Percentiles rank a stretch among this genome's conserved stretches.
These are phyloP conservation scores for Blastocladiella emersonii DNA, from an alignment of 371 early-diverging fungal species.

Conservation along the genomic window DNA sequence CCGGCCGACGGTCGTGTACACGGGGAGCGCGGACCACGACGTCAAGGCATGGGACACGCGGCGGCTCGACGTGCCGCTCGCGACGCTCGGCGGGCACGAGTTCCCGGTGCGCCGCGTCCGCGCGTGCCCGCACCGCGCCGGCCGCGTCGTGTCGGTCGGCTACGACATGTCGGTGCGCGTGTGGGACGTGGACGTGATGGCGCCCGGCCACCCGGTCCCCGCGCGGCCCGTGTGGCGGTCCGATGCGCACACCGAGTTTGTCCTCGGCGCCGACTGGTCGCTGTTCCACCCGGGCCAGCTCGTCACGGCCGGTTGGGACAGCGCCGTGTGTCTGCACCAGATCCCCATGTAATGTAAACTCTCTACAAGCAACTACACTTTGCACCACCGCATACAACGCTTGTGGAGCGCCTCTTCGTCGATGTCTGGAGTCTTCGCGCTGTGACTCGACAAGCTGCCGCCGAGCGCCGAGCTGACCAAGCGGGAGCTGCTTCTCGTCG, in stretches of 20 bases:
- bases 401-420: no score
- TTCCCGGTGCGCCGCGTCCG: conserved; percentile 78
- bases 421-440: no score
- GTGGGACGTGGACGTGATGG: conserved; percentile 52
- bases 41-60: conserved; percentile 85
- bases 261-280: conserved; percentile 79
- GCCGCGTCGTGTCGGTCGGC: conserved; percentile 58
- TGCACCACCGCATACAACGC: no score
- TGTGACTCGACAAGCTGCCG: no score
- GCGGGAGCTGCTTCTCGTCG: no score
- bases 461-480: no score
- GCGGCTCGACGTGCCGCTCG: conserved; percentile 34
- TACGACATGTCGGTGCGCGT: conserved; percentile 91
- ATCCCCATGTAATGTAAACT: neutral
- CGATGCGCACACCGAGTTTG: conserved; percentile 86
- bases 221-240: conserved; percentile 9
- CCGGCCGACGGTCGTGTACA: conserved; percentile 51
- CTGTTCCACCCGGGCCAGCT: conserved; percentile 67
- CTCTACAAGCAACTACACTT: no score
- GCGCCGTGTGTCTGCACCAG: conserved; percentile 43
- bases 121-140: conserved; percentile 76
- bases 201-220: conserved; percentile 28
- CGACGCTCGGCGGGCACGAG: conserved; percentile 65
- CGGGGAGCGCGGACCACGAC: conserved; percentile 74
- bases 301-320: conserved; percentile 92